These are phyloP conservation scores for Alternaria sp. DNA, from an alignment of 2,329 filamentous ascomycete species.

Conservation along the genomic window DNA sequence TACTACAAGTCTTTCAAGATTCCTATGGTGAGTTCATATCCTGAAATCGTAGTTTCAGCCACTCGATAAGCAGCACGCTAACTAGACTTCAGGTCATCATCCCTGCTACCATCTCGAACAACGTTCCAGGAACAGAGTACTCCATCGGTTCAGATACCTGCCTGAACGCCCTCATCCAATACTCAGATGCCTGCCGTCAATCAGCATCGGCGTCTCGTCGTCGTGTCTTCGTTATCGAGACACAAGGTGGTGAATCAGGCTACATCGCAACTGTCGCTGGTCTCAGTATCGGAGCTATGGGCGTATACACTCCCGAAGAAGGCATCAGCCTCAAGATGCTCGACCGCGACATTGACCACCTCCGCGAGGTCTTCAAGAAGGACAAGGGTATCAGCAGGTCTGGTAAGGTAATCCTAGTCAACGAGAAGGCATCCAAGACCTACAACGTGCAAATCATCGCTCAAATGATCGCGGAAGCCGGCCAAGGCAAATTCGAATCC, in stretches of 20 bases:
- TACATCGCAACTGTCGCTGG: conserved; percentile 93
- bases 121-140: conserved; percentile 97
- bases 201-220: conserved; percentile 92
- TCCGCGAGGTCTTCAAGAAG: conserved; percentile 82
- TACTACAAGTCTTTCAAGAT: conserved; percentile 88
- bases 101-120: conserved; percentile 98
- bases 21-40: no score
- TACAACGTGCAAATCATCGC: conserved; percentile 94
- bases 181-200: conserved; percentile 97
- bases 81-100: conserved; percentile 70
- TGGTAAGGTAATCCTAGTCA: conserved; percentile 93
- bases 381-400: conserved; percentile 89
- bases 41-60: no score
- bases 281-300: conserved; percentile 86
- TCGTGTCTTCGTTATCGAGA: conserved; percentile 96
- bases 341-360: conserved; percentile 83
- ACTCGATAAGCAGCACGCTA: conserved; percentile 3
- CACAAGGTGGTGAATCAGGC: conserved; percentile 91
- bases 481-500: conserved; percentile 88
- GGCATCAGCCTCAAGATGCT: conserved; percentile 94
- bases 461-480: conserved; percentile 93
- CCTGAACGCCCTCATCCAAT: conserved; percentile 90
- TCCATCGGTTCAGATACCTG: conserved; percentile 96
- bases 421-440: conserved; percentile 87
- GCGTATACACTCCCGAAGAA: conserved; percentile 96